A percentile compares a stretch with the other conserved stretches of the same genome.
phyloP scores from a whole-genome alignment of 2,329 filamentous ascomycete genomes.

The Trichoderma koningii region DNA sequence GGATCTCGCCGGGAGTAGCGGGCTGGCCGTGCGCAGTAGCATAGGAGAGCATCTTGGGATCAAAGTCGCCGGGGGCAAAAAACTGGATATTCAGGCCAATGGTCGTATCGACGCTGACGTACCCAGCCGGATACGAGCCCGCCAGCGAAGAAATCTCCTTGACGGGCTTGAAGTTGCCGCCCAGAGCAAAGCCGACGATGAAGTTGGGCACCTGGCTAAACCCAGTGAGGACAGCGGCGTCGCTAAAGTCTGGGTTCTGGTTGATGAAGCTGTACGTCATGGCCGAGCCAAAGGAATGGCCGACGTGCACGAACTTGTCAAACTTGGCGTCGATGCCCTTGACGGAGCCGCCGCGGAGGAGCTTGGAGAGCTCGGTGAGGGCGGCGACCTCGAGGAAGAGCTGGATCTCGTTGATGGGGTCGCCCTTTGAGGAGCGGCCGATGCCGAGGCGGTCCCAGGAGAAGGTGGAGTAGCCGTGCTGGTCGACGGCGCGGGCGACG shows the following conservation, averaged over 20 bases:
- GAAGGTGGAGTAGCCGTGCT: conserved; percentile 60
- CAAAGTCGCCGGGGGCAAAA: conserved; percentile 56
- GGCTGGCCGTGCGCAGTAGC: conserved; percentile 56
- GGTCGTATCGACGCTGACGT: conserved; percentile 51
- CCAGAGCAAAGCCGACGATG: conserved; percentile 46
- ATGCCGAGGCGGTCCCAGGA: conserved; percentile 64
- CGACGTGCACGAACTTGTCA: conserved; percentile 58
- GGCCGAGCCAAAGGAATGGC: conserved; percentile 64
- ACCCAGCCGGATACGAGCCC: conserved; percentile 49
- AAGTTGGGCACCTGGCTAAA: conserved; percentile 55
- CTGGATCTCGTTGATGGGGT: conserved; percentile 63
- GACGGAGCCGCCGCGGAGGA: conserved; percentile 50
- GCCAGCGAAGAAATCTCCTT: conserved; percentile 36
- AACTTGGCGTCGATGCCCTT: conserved; percentile 43
- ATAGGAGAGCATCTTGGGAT: conserved; percentile 52
- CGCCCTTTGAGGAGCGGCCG: conserved; percentile 58
- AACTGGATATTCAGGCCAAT: conserved; percentile 56
- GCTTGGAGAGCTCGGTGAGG: conserved; percentile 54
- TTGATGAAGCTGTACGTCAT: conserved; percentile 59
- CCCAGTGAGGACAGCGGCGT: conserved; percentile 63
- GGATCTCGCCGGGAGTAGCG: conserved; percentile 58
- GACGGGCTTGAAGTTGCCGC: conserved; percentile 52
- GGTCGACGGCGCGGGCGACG: conserved; percentile 55
- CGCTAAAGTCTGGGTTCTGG: conserved; percentile 54
- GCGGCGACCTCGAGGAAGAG: conserved; percentile 59